Conservation (phyloP, 495 filamentous ascomycete species). For the Podospora tetraspora region DNA sequence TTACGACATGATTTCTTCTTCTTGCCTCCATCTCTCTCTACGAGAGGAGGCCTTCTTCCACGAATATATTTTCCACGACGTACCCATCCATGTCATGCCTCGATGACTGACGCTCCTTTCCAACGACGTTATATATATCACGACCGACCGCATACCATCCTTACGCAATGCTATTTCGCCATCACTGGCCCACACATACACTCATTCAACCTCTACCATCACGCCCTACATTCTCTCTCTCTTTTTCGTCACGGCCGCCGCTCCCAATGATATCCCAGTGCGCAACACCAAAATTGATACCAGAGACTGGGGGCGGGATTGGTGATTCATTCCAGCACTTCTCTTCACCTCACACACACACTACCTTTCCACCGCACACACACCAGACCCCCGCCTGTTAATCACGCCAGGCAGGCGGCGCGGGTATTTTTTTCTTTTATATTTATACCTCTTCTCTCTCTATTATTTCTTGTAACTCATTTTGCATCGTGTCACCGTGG, state of each 20-base stretch:
- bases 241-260: not conserved
- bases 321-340: not conserved
- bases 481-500: not conserved
- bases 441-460: not conserved
- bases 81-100: conserved; percentile 6
- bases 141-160: conserved; percentile 12
- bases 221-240: not conserved
- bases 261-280: not conserved
- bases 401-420: not conserved
- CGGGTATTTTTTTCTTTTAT: not conserved
- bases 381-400: not conserved
- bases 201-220: not conserved
- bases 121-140: conserved; percentile 6
- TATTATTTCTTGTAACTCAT: not conserved
- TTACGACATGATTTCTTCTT: not conserved
- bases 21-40: not conserved
- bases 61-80: conserved; percentile 1
- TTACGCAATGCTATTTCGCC: conserved; percentile 1
- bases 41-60: not conserved
- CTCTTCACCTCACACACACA: not conserved
- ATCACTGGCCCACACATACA: not conserved
- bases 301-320: not conserved
- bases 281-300: not conserved
- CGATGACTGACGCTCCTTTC: conserved; percentile 14
- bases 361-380: not conserved